Conservation (phyloP, 306 rosid species). For the Cercis canadensis region DNA sequence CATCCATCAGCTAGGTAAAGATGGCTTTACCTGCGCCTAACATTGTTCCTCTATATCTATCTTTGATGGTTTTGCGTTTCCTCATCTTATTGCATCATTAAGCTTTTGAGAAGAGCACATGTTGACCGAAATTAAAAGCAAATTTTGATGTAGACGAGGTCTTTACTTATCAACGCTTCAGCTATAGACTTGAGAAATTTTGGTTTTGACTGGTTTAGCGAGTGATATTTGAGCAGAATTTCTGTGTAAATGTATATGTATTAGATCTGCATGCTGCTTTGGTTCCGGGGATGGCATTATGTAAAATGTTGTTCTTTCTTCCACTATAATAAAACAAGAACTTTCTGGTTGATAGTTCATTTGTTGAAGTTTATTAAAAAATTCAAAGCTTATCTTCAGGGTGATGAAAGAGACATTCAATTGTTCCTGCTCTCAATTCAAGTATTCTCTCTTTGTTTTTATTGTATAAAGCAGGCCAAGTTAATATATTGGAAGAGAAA, state of each 20-base stretch:
- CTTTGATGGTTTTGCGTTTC: not conserved
- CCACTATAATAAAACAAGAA: not conserved
- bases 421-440: not conserved
- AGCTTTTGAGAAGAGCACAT: not conserved
- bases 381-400: not conserved
- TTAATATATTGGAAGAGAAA: constrained; percentile 2
- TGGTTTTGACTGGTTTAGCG: not conserved
- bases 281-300: constrained; percentile 7
- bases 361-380: not conserved
- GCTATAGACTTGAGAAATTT: not conserved
- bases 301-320: not conserved
- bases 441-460: constrained; percentile 17
- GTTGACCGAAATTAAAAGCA: not conserved
- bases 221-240: not conserved
- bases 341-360: constrained; percentile 13
- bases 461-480: constrained; percentile 2
- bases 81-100: not conserved
- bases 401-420: not conserved
- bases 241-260: constrained; percentile 1
- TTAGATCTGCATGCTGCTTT: constrained; percentile 9
- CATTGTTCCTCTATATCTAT: not conserved
- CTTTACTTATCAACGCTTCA: constrained; percentile 6
- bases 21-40: not conserved
- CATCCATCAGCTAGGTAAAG: constrained; percentile 10
- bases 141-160: not conserved